Evolutionary conservation across 305 asterid genomes (phyloP), one percentile per base, ranked within the genome.

Genomic region (Fraxinus paxiana): DNA sequence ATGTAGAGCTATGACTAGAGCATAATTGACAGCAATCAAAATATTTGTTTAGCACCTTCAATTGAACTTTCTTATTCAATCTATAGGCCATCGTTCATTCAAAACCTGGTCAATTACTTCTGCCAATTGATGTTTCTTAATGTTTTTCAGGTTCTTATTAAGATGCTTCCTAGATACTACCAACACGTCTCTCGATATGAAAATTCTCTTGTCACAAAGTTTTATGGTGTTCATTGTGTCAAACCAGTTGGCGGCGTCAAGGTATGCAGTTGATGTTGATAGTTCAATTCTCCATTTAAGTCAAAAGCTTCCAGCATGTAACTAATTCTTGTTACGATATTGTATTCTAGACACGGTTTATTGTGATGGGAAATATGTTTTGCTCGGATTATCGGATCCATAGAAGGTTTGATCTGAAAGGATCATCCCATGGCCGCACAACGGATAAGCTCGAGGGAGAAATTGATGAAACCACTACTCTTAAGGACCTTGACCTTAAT

Each of bases 301-400:
- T 24, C 8, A 7, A 24, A 65, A 5, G n/a, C 43, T 10, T 51
- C 18, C 72, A 17, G 6, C 24, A 28, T 31, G 10, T 78, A 15
- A 79, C 85, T 87, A 28, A 85, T 69, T 76, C 65, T 35, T 65
- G 51, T 37, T 33, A 18, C 67, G 0, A 73, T 67, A 0, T 82
- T 76, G 13, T 69, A 17, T 31, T 24, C 48, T 72, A 96, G 99
- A 96, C 98, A 0, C 93, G 99, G 77, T 94, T 96, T 87, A 91
- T 96, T 87, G 98, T 96, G 78, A 96, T 96, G 99, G 99, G 98
- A 69, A 96, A 96, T 87, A 81, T 96, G 86, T 94, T 94, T 91
- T 96, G 99, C 90, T 94, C 99, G 31, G 98, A 96, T 30, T 93
- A 93, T 80, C 92, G 89, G 79, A 96, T 96, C 61, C 99, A 96